phyloP scores from a whole-genome alignment of 1,284 basidiomycete genomes.

The Cryptococcus sp. region DNA sequence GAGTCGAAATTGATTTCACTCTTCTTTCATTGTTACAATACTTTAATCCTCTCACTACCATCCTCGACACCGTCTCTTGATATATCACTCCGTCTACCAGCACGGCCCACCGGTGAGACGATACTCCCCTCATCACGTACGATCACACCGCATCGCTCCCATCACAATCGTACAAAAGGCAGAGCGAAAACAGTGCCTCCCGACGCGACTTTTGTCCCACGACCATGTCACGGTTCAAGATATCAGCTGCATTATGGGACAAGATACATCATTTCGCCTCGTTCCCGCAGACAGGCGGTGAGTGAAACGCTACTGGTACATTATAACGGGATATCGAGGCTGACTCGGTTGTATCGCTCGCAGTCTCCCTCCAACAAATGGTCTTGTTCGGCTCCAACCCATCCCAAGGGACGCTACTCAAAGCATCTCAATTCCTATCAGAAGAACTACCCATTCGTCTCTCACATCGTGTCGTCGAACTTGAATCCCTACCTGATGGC shows the following conservation, averaged over 20 bases:
- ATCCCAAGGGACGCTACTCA: conserved; percentile 80
- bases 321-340: too few relatives aligned
- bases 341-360: conserved; percentile 16
- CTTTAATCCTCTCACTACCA: too few relatives aligned
- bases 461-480: conserved; percentile 93
- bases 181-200: too few relatives aligned
- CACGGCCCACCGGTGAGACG: too few relatives aligned
- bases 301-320: conserved; percentile 48
- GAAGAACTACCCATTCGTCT: conserved; percentile 84
- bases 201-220: background rate
- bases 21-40: too few relatives aligned
- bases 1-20: too few relatives aligned
- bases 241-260: conserved; percentile 81
- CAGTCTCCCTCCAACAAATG: conserved; percentile 90
- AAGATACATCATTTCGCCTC: conserved; percentile 91
- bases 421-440: conserved; percentile 78
- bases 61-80: too few relatives aligned
- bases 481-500: conserved; percentile 91
- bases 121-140: too few relatives aligned
- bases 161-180: too few relatives aligned
- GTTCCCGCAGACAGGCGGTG: conserved; percentile 88
- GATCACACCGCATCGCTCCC: too few relatives aligned
- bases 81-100: too few relatives aligned
- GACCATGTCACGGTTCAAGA: conserved; percentile 57
- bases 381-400: conserved; percentile 84